A percentile compares a stretch with the other conserved stretches of the same genome.
phyloP scores from a whole-genome alignment of 1,284 basidiomycete genomes.

The Melampsora americana region DNA sequence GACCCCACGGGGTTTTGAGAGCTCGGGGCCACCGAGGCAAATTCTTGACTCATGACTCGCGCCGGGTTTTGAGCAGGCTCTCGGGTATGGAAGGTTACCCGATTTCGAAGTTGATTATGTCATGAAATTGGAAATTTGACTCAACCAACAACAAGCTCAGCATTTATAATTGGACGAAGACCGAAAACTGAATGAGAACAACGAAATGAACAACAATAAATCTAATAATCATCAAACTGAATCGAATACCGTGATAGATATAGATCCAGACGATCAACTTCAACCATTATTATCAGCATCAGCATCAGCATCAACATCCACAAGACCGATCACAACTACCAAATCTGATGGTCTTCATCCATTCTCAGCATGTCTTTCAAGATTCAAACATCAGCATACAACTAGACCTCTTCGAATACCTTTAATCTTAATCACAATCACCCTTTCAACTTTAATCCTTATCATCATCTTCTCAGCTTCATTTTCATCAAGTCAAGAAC shows the following conservation, averaged over 20 bases:
- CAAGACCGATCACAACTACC: neutral
- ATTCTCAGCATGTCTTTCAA: neutral
- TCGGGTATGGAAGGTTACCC: too few species aligned
- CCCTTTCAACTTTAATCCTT: neutral
- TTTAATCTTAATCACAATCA: conserved; percentile 58
- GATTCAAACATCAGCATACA: neutral
- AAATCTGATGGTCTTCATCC: neutral
- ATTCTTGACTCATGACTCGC: too few species aligned
- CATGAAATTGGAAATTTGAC: too few species aligned
- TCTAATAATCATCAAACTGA: too few species aligned
- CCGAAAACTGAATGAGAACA: too few species aligned
- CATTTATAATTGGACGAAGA: too few species aligned
- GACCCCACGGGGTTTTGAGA: too few species aligned
- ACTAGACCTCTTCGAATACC: neutral
- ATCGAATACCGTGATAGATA: neutral
- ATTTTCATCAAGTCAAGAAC: neutral
- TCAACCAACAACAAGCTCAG: too few species aligned
- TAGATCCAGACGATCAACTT: neutral
- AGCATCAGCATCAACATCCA: neutral
- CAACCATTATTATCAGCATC: neutral
- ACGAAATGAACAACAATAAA: too few species aligned
- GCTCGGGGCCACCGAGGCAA: too few species aligned
- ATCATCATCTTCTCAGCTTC: neutral
- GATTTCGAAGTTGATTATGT: too few species aligned
- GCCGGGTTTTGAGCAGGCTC: too few species aligned